Evolutionary conservation across 2,329 filamentous ascomycete genomes (phyloP).

Genomic region (Neonectria coccinea): DNA sequence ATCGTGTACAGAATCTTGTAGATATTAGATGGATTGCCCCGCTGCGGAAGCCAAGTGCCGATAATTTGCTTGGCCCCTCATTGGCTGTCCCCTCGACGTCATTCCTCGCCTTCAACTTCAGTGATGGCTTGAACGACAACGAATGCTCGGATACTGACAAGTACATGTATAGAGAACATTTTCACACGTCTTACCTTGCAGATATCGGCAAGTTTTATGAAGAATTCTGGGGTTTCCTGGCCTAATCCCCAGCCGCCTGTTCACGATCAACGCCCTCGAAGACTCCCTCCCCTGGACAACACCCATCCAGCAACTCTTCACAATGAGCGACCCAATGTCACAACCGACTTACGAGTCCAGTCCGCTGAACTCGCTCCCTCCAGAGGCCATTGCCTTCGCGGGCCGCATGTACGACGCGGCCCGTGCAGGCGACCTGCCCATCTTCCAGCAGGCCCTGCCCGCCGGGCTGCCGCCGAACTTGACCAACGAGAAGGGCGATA

Average conservation of each 20-base stretch:
- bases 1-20: background rate
- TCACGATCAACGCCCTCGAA: background rate
- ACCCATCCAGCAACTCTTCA: background rate
- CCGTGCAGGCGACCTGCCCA: conserved; percentile 66
- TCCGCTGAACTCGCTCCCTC: conserved; percentile 58
- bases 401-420: conserved; percentile 75
- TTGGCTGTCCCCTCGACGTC: conserved; percentile 12
- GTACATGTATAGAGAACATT: too few relatives aligned
- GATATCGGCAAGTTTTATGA: background rate
- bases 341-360: conserved; percentile 22
- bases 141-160: background rate
- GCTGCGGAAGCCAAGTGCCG: background rate
- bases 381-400: conserved; percentile 75
- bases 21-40: background rate
- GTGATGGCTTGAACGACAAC: background rate
- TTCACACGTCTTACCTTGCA: too few relatives aligned
- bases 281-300: background rate
- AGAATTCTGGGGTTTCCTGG: too few relatives aligned
- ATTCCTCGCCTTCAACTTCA: conserved; percentile 2
- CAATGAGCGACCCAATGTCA: conserved; percentile 33
- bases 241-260: background rate
- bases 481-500: conserved; percentile 80
- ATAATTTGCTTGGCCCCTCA: conserved; percentile 14
- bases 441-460: conserved; percentile 72
- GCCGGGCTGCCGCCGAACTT: conserved; percentile 76